Evolutionary conservation across 1,139 yeast genomes (phyloP).

Genomic region (Hanseniaspora gamundiae): DNA sequence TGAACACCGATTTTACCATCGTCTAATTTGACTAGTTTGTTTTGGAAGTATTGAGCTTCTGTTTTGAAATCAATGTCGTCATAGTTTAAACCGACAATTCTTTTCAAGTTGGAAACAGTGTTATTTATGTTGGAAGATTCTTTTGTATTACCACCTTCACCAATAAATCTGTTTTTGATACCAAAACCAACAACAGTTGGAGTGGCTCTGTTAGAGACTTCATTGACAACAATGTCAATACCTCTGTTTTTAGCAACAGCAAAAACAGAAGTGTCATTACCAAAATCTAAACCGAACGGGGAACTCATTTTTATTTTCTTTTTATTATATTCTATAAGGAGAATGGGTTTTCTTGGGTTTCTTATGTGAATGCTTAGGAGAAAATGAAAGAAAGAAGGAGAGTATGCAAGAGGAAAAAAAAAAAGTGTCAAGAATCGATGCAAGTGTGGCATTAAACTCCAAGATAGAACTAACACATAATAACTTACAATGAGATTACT

Average conservation of each 20-base stretch:
- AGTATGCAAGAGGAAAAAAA: too few relatives aligned
- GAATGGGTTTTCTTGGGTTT: background rate
- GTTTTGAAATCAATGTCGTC: conserved; percentile 66
- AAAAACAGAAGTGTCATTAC: conserved; percentile 84
- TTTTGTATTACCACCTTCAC: conserved; percentile 92
- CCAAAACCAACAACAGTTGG: conserved; percentile 95
- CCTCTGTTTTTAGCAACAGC: conserved; percentile 99
- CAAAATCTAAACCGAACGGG: conserved; percentile 98
- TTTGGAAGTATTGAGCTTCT: conserved; percentile 58
- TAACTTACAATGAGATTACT: too few relatives aligned
- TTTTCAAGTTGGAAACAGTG: conserved; percentile 88
- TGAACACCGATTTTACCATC: conserved; percentile 74
- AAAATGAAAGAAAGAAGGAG: too few relatives aligned
- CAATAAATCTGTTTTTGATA: conserved; percentile 74
- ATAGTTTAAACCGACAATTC: conserved; percentile 70
- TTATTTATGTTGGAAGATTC: conserved; percentile 93
- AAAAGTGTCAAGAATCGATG: too few relatives aligned
- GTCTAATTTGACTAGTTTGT: conserved; percentile 53
- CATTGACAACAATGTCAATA: conserved; percentile 94
- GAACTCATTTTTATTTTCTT: conserved; percentile 44
- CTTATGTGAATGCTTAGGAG: too few relatives aligned
- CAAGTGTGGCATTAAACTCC: too few relatives aligned
- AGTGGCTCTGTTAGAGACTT: conserved; percentile 94
- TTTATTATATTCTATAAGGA: background rate
- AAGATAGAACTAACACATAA: too few relatives aligned